phyloP scores from a whole-genome alignment of 176 grass and related monocot species.

The Triticum aestivum region DNA sequence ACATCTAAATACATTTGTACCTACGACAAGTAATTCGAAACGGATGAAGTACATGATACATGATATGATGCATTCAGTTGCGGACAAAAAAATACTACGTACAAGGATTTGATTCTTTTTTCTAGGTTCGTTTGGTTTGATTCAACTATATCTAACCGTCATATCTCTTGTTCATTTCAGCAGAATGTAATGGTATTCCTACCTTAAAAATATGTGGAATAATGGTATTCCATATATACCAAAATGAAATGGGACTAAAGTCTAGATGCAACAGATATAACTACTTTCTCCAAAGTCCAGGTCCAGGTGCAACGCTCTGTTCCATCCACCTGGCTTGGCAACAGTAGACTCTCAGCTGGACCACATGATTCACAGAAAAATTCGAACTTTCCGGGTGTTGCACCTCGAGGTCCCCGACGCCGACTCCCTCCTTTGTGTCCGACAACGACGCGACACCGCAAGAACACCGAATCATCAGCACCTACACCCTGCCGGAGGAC shows the following conservation, averaged over 20 bases:
- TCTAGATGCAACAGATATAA: no score
- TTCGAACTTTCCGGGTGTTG: background rate
- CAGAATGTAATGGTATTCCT: no score
- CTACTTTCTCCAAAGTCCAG: background rate
- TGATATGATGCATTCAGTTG: background rate
- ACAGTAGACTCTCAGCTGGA: no score
- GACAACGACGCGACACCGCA: background rate
- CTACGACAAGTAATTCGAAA: no score
- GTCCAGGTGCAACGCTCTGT: background rate
- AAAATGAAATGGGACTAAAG: no score
- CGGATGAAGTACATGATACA: no score
- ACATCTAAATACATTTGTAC: no score
- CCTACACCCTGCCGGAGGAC: background rate
- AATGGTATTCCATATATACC: no score
- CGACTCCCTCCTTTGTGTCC: background rate
- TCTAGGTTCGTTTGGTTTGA: background rate
- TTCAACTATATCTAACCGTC: background rate
- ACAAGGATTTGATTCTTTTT: background rate
- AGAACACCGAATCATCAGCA: background rate
- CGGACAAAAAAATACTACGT: background rate
- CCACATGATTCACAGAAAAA: no score
- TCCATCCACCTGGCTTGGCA: background rate
- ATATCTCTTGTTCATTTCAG: no score
- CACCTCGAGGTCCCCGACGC: background rate
- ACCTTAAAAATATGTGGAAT: no score